These are phyloP conservation scores for Spathaspora gorwiae DNA, from an alignment of 805 yeast genomes.

Conservation along the genomic window DNA sequence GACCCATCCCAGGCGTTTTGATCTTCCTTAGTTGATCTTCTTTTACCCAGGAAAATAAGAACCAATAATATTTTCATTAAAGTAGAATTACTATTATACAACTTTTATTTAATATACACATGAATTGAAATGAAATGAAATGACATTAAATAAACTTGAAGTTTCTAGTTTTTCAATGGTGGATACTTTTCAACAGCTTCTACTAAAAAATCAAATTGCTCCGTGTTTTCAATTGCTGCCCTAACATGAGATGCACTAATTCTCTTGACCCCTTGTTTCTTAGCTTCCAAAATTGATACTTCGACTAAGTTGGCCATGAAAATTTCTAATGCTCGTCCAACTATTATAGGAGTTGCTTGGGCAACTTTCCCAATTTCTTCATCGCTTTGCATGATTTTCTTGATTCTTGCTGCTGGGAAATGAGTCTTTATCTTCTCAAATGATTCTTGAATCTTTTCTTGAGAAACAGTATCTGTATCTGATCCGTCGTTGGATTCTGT, in stretches of 20 bases:
- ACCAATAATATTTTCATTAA: no score
- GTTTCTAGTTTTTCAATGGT: slow-evolving; percentile 22
- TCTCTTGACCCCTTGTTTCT: slow-evolving; percentile 67
- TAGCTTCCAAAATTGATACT: slow-evolving; percentile 75
- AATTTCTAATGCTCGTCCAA: slow-evolving; percentile 89
- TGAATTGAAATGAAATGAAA: not conserved
- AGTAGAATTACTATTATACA: no score
- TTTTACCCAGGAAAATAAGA: no score
- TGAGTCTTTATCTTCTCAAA: slow-evolving; percentile 66
- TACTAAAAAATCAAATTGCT: slow-evolving; percentile 88
- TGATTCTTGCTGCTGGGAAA: slow-evolving; percentile 89
- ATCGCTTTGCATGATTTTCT: slow-evolving; percentile 95
- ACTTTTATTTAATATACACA: not conserved
- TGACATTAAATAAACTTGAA: not conserved
- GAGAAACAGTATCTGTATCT: slow-evolving; percentile 16
- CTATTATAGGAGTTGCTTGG: slow-evolving; percentile 97
- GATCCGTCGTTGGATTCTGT: not conserved
- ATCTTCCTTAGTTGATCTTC: no score
- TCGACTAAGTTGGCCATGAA: slow-evolving; percentile 88
- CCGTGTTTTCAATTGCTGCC: slow-evolving; percentile 77
- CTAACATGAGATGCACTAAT: slow-evolving; percentile 80
- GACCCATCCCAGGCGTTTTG: no score
- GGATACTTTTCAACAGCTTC: slow-evolving; percentile 66
- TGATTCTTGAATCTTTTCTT: slow-evolving; percentile 26
- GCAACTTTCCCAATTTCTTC: slow-evolving; percentile 99